Evolutionary conservation across 1,284 basidiomycete genomes (phyloP), one percentile per base, ranked within the genome.

Genomic region (Mycena citricolor): DNA sequence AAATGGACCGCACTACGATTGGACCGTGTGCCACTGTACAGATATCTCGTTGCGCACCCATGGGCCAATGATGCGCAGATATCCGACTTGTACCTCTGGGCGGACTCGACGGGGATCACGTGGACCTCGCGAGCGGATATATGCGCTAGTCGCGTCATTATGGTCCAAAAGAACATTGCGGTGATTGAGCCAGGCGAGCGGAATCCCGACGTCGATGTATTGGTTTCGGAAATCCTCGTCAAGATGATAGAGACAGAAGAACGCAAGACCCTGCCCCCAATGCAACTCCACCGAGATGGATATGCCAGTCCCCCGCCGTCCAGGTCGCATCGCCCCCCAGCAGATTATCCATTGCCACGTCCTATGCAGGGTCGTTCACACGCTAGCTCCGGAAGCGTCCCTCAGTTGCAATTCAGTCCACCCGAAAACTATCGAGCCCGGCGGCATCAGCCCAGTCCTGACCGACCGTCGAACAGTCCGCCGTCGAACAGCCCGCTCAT

Each of bases 51-150:
- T 16, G 30, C 47, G 5, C 51, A 52, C 30, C 51, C 51, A 19
- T 52, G 51, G 51, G 47, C 43, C 24, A 31, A 41, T 22, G 40
- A 52, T 32, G 42, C 51, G 8, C 47, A 52, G 20, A 30, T 23
- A 44, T 52, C 51, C 26, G 51, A 52, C 37, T 23, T 52, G 16
- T 52, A 49, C 30, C 47, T 52, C 1, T 52, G 51, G 51, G 47
- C 31, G 21, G 51, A 52, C 39, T 44, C 41, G 2, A 32, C 29
- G 10, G 47, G 47, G 2, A 32, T 52, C 2, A 49, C 51, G 28
- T 52, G 51, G 51, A 49, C 47, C 4, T 52, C 51, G 11, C 31
- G 47, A 19, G 47, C 43, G 11, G 47, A 49, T n/a, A 52, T 52
- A 11, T 52, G 51, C 22, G 43, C 47, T 2, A 49, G 47, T 24